phyloP scores from a whole-genome alignment of 352 stramenopile genomes.

The Bremia lactucae region DNA sequence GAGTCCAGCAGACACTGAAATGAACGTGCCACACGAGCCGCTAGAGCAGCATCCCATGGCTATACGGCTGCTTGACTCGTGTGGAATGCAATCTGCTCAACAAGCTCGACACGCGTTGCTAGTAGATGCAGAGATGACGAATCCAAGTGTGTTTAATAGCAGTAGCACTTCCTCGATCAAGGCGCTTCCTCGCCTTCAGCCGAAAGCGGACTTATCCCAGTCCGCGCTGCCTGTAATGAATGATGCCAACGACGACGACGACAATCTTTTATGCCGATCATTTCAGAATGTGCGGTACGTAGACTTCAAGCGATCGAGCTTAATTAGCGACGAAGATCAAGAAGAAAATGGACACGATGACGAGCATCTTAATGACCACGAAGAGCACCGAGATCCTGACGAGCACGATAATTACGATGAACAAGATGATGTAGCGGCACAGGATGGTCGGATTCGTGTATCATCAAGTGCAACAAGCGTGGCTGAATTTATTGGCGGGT shows the following conservation, averaged over 20 bases:
- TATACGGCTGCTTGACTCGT: constrained; percentile 12
- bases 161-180: constrained; percentile 11
- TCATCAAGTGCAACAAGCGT: constrained; percentile 37
- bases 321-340: constrained; percentile 12
- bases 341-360: constrained; percentile 13
- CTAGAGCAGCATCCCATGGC: not conserved
- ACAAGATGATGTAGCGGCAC: too few species aligned
- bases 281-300: constrained; percentile 48
- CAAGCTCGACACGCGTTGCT: constrained; percentile 10
- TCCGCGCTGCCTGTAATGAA: constrained; percentile 5
- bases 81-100: constrained; percentile 6
- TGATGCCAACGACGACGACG: constrained; percentile 38
- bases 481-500: constrained; percentile 56
- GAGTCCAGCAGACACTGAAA: constrained; percentile 24
- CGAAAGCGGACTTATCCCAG: constrained; percentile 15
- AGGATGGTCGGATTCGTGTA: constrained; percentile 25
- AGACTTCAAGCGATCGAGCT: constrained; percentile 21
- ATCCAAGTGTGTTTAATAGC: constrained; percentile 7
- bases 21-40: constrained; percentile 1
- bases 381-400: constrained; percentile 12
- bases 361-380: constrained; percentile 10
- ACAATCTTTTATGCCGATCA: constrained; percentile 33
- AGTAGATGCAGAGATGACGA: not conserved
- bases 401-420: too few species aligned
- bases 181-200: constrained; percentile 18